phyloP scores from a whole-genome alignment of 1,139 yeast species.

The Candida sanyaensis region DNA sequence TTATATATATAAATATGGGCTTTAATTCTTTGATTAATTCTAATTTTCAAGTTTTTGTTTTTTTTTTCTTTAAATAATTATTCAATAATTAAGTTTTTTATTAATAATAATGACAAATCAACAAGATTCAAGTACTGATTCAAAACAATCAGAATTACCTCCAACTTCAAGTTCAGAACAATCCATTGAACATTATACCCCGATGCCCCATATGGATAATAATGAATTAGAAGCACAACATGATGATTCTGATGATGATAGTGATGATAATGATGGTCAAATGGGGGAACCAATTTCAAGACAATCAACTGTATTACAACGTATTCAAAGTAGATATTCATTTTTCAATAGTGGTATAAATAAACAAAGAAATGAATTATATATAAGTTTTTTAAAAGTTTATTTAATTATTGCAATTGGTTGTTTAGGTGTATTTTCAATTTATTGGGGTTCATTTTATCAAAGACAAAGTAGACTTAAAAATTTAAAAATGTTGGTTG shows the following conservation, averaged over 20 bases:
- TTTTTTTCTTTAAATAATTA: too few relatives aligned
- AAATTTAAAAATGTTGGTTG: slow-evolving; percentile 26
- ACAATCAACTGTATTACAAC: slow-evolving; percentile 17
- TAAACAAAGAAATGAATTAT: neutral
- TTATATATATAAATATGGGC: too few relatives aligned
- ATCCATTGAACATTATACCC: neutral
- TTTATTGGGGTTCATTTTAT: slow-evolving; percentile 37
- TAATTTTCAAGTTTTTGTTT: too few relatives aligned
- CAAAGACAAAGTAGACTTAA: slow-evolving; percentile 20
- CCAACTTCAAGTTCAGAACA: neutral
- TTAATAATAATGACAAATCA: neutral
- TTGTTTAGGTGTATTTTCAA: slow-evolving; percentile 34
- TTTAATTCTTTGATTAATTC: too few relatives aligned
- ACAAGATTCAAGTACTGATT: neutral
- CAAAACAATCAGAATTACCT: too few relatives aligned
- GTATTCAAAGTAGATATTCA: slow-evolving; percentile 16
- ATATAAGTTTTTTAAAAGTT: slow-evolving; percentile 9
- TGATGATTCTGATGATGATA: neutral
- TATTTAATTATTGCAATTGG: slow-evolving; percentile 29
- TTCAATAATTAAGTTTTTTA: neutral
- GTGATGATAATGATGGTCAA: neutral
- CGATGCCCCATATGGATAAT: neutral
- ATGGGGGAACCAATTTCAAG: slow-evolving; percentile 12
- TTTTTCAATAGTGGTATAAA: neutral
- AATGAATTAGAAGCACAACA: neutral